These are phyloP conservation scores for Cladophialophora immunda DNA, from an alignment of 2,329 filamentous ascomycete genomes.

Conservation along the genomic window DNA sequence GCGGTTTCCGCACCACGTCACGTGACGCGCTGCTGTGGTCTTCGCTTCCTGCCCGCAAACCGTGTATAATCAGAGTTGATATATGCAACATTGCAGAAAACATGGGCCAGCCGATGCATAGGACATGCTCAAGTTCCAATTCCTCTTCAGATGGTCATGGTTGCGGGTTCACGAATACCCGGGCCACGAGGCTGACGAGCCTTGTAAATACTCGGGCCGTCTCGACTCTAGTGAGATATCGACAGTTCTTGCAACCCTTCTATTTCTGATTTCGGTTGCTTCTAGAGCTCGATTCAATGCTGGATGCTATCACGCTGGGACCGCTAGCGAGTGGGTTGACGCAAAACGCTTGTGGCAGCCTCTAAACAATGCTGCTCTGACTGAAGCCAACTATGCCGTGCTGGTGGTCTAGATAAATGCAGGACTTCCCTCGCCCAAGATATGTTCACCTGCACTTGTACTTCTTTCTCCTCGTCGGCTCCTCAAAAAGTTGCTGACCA, in stretches of 20 bases:
- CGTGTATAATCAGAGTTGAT: neutral
- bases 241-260: neutral
- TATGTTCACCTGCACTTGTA: constrained; percentile 24
- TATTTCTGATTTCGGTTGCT: neutral
- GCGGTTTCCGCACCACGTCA: constrained; percentile 3
- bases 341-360: neutral
- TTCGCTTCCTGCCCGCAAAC: neutral
- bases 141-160: neutral
- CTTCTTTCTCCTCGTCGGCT: constrained; percentile 30
- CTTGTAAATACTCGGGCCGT: neutral
- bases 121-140: neutral
- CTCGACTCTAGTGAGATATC: neutral
- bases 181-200: neutral
- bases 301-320: neutral
- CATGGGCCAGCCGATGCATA: neutral
- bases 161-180: neutral
- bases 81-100: neutral
- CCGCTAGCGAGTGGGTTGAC: neutral
- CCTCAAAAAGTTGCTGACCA: constrained; percentile 43
- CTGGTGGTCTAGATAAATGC: constrained; percentile 25
- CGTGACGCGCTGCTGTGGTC: neutral
- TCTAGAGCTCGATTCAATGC: neutral
- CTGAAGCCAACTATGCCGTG: constrained; percentile 3
- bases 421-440: constrained; percentile 20
- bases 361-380: constrained; percentile 16